phyloP scores from a whole-genome alignment of 202 grass and related monocot genomes.

The Hordeum pubiflorum region DNA sequence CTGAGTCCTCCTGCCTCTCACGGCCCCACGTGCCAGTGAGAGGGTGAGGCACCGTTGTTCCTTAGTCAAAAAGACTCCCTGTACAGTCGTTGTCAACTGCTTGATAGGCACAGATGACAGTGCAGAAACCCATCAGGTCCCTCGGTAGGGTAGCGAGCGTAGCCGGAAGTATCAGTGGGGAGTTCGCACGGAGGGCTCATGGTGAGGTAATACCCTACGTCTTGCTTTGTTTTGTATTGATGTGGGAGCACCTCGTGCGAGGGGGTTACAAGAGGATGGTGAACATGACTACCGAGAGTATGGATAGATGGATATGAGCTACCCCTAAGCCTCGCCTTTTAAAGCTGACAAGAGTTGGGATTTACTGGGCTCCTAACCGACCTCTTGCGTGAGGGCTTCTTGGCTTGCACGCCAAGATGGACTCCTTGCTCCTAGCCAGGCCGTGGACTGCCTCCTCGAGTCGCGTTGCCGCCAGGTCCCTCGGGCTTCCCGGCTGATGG shows the following conservation, averaged over 20 bases:
- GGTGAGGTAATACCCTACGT: neutral
- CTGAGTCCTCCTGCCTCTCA: neutral
- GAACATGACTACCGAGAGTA: neutral
- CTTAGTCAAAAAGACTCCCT: neutral
- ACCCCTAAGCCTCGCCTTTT: too few relatives aligned
- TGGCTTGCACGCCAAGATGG: too few relatives aligned
- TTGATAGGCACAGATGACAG: neutral
- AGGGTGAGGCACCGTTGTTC: neutral
- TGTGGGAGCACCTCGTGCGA: neutral
- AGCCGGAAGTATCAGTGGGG: neutral
- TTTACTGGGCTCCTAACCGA: too few relatives aligned
- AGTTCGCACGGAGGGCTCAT: neutral
- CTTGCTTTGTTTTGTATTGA: neutral
- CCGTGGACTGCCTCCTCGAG: too few relatives aligned
- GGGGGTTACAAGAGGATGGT: neutral
- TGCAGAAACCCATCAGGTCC: neutral
- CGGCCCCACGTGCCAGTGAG: neutral
- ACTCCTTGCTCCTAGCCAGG: too few relatives aligned
- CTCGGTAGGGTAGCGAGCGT: neutral
- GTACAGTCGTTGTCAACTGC: neutral
- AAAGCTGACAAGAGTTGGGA: too few relatives aligned
- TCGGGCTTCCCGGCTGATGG: too few relatives aligned
- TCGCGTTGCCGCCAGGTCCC: too few relatives aligned
- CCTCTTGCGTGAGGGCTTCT: too few relatives aligned
- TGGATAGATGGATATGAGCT: too few relatives aligned